phyloP scores from a whole-genome alignment of 106 monocot species.

The Acorus gramineus region DNA sequence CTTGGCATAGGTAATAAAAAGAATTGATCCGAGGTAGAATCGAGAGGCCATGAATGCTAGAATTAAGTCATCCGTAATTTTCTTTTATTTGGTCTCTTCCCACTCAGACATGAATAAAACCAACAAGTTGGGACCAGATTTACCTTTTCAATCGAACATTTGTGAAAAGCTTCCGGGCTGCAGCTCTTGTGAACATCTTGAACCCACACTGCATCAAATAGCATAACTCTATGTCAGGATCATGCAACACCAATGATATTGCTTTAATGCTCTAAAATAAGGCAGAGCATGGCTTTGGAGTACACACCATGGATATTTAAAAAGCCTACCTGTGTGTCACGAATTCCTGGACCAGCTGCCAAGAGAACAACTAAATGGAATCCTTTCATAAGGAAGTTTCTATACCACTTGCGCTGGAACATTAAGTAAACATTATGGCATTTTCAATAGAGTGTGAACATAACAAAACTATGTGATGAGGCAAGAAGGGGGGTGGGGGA shows the following conservation, averaged over 20 bases:
- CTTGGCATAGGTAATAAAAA: too few relatives aligned
- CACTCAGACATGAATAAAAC: too few relatives aligned
- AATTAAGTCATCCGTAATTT: too few relatives aligned
- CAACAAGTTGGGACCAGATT: background rate
- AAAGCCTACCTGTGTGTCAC: slow-evolving; percentile 78
- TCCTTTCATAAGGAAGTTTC: slow-evolving; percentile 97
- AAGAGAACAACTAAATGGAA: slow-evolving; percentile 91
- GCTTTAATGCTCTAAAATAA: too few relatives aligned
- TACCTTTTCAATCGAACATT: slow-evolving; percentile 93
- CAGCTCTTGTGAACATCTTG: slow-evolving; percentile 96
- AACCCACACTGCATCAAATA: slow-evolving; percentile 75
- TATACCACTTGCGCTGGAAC: slow-evolving; percentile 90
- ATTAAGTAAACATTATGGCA: slow-evolving; percentile 3
- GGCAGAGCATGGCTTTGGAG: too few relatives aligned
- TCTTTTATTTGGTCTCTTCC: too few relatives aligned
- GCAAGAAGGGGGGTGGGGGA: slow-evolving; percentile 7
- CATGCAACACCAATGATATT: background rate
- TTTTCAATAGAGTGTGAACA: background rate
- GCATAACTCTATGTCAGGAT: background rate
- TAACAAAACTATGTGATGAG: background rate
- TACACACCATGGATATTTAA: background rate
- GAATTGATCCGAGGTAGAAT: too few relatives aligned
- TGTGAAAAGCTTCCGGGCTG: slow-evolving; percentile 83
- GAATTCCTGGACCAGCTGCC: slow-evolving; percentile 89
- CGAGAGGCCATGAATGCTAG: too few relatives aligned